Evolutionary conservation across 2,329 filamentous ascomycete species (phyloP).

Genomic region (Parascedosporium putredinis): DNA sequence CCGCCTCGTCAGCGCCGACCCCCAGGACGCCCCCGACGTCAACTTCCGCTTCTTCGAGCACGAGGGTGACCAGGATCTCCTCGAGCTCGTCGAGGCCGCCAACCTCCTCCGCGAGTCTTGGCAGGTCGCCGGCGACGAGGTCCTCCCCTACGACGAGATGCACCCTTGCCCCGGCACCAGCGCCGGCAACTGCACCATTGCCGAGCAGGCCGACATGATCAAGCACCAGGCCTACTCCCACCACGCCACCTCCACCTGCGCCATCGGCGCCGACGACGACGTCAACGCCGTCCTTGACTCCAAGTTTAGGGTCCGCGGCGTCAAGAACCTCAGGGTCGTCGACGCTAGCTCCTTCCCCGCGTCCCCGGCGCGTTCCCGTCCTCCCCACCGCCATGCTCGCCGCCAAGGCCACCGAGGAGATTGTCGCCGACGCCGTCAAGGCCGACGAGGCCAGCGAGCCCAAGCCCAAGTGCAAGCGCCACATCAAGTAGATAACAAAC

Average conservation of each 20-base stretch:
- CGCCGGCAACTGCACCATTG: constrained; percentile 12
- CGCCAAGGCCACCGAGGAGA: constrained; percentile 37
- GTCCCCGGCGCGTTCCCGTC: constrained; percentile 36
- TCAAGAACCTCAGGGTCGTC: constrained; percentile 43
- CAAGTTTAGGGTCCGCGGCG: constrained; percentile 44
- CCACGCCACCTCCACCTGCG: constrained; percentile 44
- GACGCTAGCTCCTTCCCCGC: constrained; percentile 44
- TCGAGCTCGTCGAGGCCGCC: constrained; percentile 23
- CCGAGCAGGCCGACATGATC: constrained; percentile 31
- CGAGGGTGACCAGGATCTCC: constrained; percentile 35
- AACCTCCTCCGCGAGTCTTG: constrained; percentile 16
- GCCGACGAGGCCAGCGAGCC: not conserved
- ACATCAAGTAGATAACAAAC: not conserved
- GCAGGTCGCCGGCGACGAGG: not conserved
- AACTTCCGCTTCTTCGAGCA: constrained; percentile 46
- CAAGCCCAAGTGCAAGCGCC: not conserved
- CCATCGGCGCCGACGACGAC: constrained; percentile 43
- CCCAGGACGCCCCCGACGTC: constrained; percentile 51
- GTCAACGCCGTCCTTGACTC: constrained; percentile 43
- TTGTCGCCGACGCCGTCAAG: not conserved
- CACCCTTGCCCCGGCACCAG: constrained; percentile 11
- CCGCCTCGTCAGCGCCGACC: constrained; percentile 46
- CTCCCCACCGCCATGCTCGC: constrained; percentile 42
- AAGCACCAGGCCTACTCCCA: constrained; percentile 39
- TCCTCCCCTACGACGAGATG: constrained; percentile 12